A percentile compares a stretch with the other conserved stretches of the same genome.
Evolutionary conservation across 768 basidiomycete species (phyloP).

Genomic region (Termitomyces sp.): DNA sequence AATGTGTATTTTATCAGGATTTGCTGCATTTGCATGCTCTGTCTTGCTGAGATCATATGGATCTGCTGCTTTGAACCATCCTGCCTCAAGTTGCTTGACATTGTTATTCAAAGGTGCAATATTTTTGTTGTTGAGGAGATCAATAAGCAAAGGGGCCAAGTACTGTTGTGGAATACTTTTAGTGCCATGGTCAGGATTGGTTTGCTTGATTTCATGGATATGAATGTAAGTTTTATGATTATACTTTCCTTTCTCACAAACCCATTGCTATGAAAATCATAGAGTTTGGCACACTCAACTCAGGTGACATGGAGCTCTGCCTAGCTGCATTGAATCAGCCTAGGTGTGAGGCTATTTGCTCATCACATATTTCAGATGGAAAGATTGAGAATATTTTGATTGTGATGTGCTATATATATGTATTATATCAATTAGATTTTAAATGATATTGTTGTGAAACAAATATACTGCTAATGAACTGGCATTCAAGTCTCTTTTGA

Average conservation of each 20-base stretch:
- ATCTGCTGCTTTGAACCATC: background rate
- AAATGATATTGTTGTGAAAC: background rate
- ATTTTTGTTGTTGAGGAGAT: conserved; percentile 3
- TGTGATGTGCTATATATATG: background rate
- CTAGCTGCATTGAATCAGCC: background rate
- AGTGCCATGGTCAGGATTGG: background rate
- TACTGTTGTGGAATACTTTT: background rate
- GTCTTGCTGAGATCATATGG: conserved; percentile 2
- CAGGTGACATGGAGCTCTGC: background rate
- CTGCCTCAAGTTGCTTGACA: background rate
- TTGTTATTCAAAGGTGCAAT: background rate
- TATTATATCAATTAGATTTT: background rate
- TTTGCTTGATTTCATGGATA: background rate
- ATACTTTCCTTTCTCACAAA: background rate
- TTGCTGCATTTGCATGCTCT: background rate
- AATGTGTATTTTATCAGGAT: background rate
- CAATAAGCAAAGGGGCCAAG: background rate
- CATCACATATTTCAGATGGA: background rate
- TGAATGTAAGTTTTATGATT: background rate
- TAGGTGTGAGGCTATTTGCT: background rate
- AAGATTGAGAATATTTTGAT: background rate
- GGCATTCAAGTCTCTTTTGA: background rate
- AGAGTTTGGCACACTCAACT: background rate
- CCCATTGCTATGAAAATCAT: background rate
- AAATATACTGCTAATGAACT: background rate